A percentile compares a stretch with the other conserved stretches of the same genome.
phyloP scores from a whole-genome alignment of 495 filamentous ascomycete species.

The Tuber microsphaerosporum region DNA sequence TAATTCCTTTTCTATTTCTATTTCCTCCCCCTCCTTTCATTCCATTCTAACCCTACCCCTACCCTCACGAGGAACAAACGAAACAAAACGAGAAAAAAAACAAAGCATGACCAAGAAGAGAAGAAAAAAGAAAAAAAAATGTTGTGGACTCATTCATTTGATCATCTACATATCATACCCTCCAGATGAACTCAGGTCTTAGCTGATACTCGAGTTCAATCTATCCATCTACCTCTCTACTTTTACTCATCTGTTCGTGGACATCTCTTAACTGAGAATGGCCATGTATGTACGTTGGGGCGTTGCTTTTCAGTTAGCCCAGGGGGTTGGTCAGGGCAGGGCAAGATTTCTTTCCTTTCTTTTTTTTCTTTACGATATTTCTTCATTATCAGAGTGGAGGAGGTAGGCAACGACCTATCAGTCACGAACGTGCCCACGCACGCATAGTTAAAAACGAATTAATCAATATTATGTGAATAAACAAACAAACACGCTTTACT shows the following conservation, averaged over 20 bases:
- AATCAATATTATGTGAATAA: slow-evolving; percentile 3
- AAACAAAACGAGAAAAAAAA: not conserved
- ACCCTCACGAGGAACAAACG: not conserved
- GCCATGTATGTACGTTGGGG: not conserved
- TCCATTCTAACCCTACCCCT: not conserved
- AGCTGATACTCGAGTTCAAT: not conserved
- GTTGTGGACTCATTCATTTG: slow-evolving; percentile 1
- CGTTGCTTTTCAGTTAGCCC: not conserved
- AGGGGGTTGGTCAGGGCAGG: not conserved
- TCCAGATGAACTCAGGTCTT: not conserved
- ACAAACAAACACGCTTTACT: not conserved
- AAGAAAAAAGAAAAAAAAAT: not conserved
- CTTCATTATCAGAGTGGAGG: not conserved
- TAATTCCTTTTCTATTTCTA: not conserved
- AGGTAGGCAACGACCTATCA: not conserved
- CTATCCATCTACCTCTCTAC: not conserved
- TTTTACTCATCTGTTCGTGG: not conserved
- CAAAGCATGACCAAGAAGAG: not conserved
- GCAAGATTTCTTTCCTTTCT: not conserved
- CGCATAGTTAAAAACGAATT: not conserved
- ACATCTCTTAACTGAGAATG: slow-evolving; percentile 1
- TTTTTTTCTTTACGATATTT: not conserved
- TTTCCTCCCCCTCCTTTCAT: not conserved
- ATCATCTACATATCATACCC: not conserved
- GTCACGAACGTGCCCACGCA: not conserved